Evolutionary conservation across 805 yeast species (phyloP).

Genomic region (Phaffomyces antillensis): DNA sequence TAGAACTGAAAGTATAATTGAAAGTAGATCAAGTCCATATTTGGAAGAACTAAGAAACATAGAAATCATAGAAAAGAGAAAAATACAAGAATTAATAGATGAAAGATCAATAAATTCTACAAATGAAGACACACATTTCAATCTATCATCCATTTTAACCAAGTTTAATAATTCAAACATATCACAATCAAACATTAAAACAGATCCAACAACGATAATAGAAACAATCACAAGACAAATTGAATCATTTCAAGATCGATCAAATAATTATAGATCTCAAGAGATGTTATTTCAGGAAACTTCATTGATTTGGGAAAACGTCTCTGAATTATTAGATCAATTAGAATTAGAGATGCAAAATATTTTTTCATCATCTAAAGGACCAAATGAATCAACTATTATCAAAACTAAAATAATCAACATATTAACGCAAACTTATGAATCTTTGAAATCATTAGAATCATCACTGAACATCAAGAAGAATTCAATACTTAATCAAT

Average conservation of each 20-base stretch:
- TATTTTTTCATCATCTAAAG: neutral
- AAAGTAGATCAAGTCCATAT: constrained; percentile 38
- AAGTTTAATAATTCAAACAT: neutral
- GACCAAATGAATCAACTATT: neutral
- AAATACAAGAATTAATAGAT: constrained; percentile 10
- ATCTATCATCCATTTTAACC: neutral
- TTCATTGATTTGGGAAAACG: constrained; percentile 17
- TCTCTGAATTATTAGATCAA: constrained; percentile 11
- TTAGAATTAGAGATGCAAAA: constrained; percentile 13
- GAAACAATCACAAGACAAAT: constrained; percentile 18
- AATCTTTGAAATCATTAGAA: neutral
- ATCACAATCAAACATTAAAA: neutral
- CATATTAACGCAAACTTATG: constrained; percentile 1
- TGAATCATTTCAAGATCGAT: constrained; percentile 13
- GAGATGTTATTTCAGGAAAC: constrained; percentile 12
- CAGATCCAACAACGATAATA: constrained; percentile 7
- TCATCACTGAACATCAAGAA: constrained; percentile 7
- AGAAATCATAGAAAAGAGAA: constrained; percentile 29
- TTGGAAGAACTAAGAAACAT: constrained; percentile 33
- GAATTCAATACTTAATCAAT: constrained; percentile 8
- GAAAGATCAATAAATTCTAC: neutral
- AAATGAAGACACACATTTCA: neutral
- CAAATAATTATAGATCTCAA: constrained; percentile 6
- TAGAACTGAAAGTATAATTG: constrained; percentile 39
- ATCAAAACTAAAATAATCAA: constrained; percentile 2